Base-by-base conservation (phyloP, 352 stramenopile genomes). In the Aphanomyces euteiches region DNA sequence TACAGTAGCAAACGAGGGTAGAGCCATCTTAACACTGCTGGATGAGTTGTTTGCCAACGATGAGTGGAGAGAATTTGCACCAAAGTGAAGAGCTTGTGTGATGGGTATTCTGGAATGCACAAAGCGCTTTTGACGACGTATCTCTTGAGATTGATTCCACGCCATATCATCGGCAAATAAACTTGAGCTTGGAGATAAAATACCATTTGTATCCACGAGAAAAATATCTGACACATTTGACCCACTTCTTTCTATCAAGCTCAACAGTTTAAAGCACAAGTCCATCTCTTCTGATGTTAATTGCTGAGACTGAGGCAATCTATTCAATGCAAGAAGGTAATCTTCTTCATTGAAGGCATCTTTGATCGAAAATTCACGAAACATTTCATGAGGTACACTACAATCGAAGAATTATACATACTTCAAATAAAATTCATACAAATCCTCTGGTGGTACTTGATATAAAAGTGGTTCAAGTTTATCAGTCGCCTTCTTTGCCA, bases 151-250 rank as follows among this genome's bases (percentile, higher is more conserved):
- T 72, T 89, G 77, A 37, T 90, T 80, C 85, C 85, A 93, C 56
- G 85, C 73, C 85, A 93, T 93, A 61, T 93, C 85, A 38, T 93
- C 85, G 66, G 82, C 88, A 0, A 74, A 80, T 34, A 93, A 63
- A 21, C 78, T 66, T 7, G 72, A 66, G 4, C 80, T 75, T 40
- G 72, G 72, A n/a, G 41, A 39, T 12, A 78, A 58, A 19, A 48
- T 48, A 6, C 5, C 3, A 19, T 66, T 6, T 17, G 57, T 37
- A 28, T 66, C 57, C 8, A 41, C 38, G 4, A 66, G 57, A 15
- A 66, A 10, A 10, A 66, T n/a, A 43, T 66, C 36, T 5, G 5
- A 53, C 45, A 21, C 37, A 38, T 36, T 64, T 34, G 41, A 34
- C 4, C 7, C 8, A 34, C 10, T n/a, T 40, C 15, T 7, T 15